Evolutionary conservation across 83 land plant species (phyloP).

Genomic region (Picea abies): DNA sequence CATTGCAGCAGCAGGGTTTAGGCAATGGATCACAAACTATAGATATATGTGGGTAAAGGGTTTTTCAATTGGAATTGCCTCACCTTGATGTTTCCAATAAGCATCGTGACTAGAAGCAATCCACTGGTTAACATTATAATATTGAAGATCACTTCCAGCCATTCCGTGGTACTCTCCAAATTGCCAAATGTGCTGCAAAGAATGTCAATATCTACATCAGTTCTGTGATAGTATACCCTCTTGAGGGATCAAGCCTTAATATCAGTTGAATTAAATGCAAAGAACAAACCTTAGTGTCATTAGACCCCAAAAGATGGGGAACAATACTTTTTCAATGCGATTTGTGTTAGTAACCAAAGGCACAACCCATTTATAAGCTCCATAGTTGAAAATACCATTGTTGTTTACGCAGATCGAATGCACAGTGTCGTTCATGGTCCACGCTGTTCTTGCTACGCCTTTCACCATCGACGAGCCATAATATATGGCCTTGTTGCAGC

Average conservation of each 20-base stretch:
- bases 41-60: too few relatives aligned
- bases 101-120: constrained; percentile 85
- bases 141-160: constrained; percentile 81
- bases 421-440: constrained; percentile 46
- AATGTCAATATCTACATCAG: neutral
- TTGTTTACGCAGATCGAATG: constrained; percentile 37
- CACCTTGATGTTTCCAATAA: constrained; percentile 98
- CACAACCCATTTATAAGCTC: constrained; percentile 81
- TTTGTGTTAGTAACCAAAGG: constrained; percentile 71
- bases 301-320: constrained; percentile 95
- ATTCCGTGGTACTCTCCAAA: constrained; percentile 75
- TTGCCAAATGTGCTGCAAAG: constrained; percentile 88
- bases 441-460: constrained; percentile 23
- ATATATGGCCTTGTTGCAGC: constrained; percentile 62
- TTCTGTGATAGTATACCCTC: neutral
- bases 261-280: neutral
- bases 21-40: too few relatives aligned
- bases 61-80: neutral
- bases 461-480: constrained; percentile 37
- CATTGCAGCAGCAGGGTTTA: neutral
- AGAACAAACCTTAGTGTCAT: constrained; percentile 86
- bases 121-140: constrained; percentile 85
- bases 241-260: neutral
- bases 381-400: constrained; percentile 54
- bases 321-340: constrained; percentile 68